Base-by-base conservation (phyloP, 768 basidiomycete species). In the Albatrellus ellisii region DNA sequence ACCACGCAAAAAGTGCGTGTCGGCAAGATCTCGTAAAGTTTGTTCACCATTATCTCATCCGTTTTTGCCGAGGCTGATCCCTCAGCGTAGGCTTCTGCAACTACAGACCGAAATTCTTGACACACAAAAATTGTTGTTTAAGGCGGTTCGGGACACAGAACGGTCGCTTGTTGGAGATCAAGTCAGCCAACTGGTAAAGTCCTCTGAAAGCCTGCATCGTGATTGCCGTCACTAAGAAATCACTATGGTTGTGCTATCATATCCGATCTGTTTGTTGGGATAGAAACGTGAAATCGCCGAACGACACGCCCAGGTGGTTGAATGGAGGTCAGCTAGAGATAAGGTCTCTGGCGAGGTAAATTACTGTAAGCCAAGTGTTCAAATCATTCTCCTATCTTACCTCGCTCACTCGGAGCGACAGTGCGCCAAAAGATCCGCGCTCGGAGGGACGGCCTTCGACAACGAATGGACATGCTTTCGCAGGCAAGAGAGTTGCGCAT, bases 1-100 rank as follows among this genome's bases (percentile, higher is more conserved):
- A 53, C 46, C 50, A 42, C 32, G 51, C 52, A 26, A 72, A 64
- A 52, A 80, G 75, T 4, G 72, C 77, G 8, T 65, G 59, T 9
- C 78, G 70, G 67, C 77, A 83, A 44, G 80, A 84, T 46, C 62
- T 89, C 17, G 70, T 78, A 52, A 77, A 76, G 86, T 88, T 46
- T 46, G 76, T 59, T 21, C 6, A 14, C 18, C 40, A 7, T 33
- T 28, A 6, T n/a, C 32, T n/a, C 10, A 9, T 18, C 12, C 10
- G 18, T 28, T 21, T n/a, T 14, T 26, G 24, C 15, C 21, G 26
- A 17, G n/a, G 20, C 37, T 36, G 24, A 26, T 15, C 14, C 15
- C 11, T 39, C 21, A 18, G 12, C 21, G 18, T 42, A 81, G 79
- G 52, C 58, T 79, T 21, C 67, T 67, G 26, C 69, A 63, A 36